phyloP scores from a whole-genome alignment of 1,284 basidiomycete species.

The Chiua sp. region DNA sequence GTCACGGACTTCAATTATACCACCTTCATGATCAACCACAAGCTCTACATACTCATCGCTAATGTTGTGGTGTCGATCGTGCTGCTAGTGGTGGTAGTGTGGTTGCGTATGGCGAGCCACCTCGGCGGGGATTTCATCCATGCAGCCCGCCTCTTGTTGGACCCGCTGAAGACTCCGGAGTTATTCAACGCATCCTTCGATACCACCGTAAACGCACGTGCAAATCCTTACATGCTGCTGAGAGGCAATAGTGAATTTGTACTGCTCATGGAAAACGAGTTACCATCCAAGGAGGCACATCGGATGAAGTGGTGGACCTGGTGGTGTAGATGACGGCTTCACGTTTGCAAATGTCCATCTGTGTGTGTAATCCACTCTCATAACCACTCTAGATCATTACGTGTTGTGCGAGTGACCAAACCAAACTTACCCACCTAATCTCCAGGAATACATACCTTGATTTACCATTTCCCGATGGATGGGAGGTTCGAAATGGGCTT shows the following conservation, averaged over 20 bases:
- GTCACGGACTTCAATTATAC: background rate
- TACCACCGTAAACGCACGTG: background rate
- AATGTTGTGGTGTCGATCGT: conserved; percentile 2
- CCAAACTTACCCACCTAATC: too few relatives aligned
- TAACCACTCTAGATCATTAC: too few relatives aligned
- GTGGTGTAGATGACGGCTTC: background rate
- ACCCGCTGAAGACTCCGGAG: conserved; percentile 1
- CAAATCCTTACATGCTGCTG: conserved; percentile 3
- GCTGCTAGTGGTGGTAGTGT: background rate
- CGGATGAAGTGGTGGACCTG: too few relatives aligned
- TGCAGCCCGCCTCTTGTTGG: conserved; percentile 1
- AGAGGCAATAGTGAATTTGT: background rate
- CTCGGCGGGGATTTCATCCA: conserved; percentile 5
- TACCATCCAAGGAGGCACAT: background rate
- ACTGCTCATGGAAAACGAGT: background rate
- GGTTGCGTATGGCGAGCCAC: background rate
- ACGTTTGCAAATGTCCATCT: too few relatives aligned
- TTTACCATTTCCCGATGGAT: too few relatives aligned
- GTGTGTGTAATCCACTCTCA: background rate
- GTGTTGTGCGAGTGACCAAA: too few relatives aligned
- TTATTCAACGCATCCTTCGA: conserved; percentile 3
- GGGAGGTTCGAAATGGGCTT: too few relatives aligned
- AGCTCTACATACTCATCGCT: conserved; percentile 2
- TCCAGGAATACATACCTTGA: too few relatives aligned
- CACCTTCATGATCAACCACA: background rate